Base-by-base conservation (phyloP, 768 basidiomycete species). In the Leucocoprinus birnbaumii region DNA sequence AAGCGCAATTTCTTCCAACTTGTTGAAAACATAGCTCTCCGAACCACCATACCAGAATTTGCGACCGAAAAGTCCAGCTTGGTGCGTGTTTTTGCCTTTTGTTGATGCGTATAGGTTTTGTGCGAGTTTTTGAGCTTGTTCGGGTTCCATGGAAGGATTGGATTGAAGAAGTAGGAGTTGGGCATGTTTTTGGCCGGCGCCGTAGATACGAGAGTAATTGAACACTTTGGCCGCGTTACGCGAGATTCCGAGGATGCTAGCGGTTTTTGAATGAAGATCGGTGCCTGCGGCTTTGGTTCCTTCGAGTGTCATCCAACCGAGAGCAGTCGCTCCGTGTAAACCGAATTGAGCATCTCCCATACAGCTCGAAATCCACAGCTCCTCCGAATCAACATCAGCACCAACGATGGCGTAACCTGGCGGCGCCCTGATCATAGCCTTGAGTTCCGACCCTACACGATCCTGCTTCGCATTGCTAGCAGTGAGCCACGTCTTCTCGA, bases 261-360 rank as follows among this genome's bases (percentile, higher is more conserved):
- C 97, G 1, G 95, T 96, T 73, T 97, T 97, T 10, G 95, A 98
- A 65, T 98, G 96, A 26, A 99, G 72, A 72, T 99, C 96, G 5
- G 96, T 98, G 4, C 94, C 94, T 0, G 89, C 87, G 0, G 86
- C 80, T 70, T 98, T 98, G 14, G 95, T 96, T 1, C 97, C 95
- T 68, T 98, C 97, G 25, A 99, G 80, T 14, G 95, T 98, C 96
- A 99, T 98, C 96, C 96, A 98, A 2, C 97, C 96, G 41, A 99
- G 85, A 1, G 96, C 94, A 2, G 94, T 95, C 10, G 94, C 93
- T 10, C 96, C 96, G 62, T 99, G 95, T 55, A 96, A 68, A 8
- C 96, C 97, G 68, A 99, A 97, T 69, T 99, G 96, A 0, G 94
- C 91, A 65, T 98, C 97, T 0, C 96, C 96, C 92, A 98, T 96